Evolutionary conservation across 257 asterid genomes (phyloP), one percentile per base, ranked within the genome.

Genomic region (Eustoma russellianum): DNA sequence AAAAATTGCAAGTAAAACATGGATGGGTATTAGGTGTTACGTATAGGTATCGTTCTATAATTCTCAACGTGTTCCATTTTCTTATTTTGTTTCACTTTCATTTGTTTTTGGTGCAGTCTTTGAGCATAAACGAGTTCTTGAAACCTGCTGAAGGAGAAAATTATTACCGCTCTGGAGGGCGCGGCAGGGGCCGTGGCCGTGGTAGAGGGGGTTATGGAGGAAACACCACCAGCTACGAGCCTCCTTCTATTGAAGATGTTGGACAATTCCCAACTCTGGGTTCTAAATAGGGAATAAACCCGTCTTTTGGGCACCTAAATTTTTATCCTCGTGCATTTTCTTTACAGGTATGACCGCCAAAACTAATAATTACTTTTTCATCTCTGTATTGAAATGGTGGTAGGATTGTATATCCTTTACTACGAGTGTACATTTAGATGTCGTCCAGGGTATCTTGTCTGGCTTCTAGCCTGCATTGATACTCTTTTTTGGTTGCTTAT

Each of bases 91-190:
- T n/a, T n/a, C n/a, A n/a, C n/a, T n/a, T n/a, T n/a, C n/a, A n/a
- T n/a, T n/a, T n/a, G n/a, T n/a, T n/a, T n/a, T 50, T 14, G 43
- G 14, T 64, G 63, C 72, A 83, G 93, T 54, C 85, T 48, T 67
- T 79, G 7, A 79, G 74, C 78, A 79, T 83, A 68, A 81, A 64
- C 44, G 83, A 76, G 71, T 82, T 79, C 53, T 33, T 82, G 77
- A 82, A 79, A 72, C 85, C 85, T 5, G 74, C 87, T 44, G 80
- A 82, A 10, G 85, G 92, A 12, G 83, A 77, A n/a, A 52, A 44
- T 52, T 61, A 72, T 66, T 58, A 60, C 41, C 67, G 80, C 5
- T n/a, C n/a, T n/a, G n/a, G n/a, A n/a, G 80, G 82, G 15, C 80
- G 85, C 12, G 80, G 80, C 14, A 61, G 84, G 60, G 85, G 92